Evolutionary conservation across 176 grass and related monocot genomes (phyloP), one percentile per base, ranked within the genome.

Genomic region (Juncus inflexus): DNA sequence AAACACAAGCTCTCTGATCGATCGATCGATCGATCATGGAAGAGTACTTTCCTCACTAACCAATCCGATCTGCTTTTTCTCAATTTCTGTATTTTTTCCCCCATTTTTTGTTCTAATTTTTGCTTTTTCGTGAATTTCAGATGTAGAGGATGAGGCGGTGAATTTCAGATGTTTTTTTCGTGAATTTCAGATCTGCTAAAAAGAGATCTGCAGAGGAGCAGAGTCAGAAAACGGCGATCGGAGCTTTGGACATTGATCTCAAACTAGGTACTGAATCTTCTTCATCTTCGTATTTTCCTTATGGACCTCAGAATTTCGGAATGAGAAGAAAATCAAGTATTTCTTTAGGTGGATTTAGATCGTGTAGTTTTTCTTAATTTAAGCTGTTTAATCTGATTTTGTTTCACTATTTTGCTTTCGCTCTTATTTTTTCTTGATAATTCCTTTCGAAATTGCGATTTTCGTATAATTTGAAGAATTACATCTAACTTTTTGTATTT

Each of bases 151-250:
- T 64, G 83, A 79, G 51, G 78, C 90, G 45, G 60, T 78, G 19
- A 28, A 28, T 28, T 28, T 28, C 19, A 28, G 19, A 28, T 28
- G 19, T 28, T 28, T 28, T 28, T 28, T 28, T 28, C 19, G 19
- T 28, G 19, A 28, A 28, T 28, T 28, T 28, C 19, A 28, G 19
- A 28, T 28, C 19, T 28, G 19, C 19, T 28, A 28, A 28, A 6
- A 95, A 86, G 80, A 74, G 83, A 58, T 90, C 86, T 5, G 83
- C 72, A 35, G 90, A 95, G 71, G 83, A 95, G 83, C 80, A 95
- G 83, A 79, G 73, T 80, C 86, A 95, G 77, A 74, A 52, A 42
- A 90, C 86, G 37, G 65, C 71, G 40, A 90, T 95, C 52, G 78
- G 64, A 16, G 65, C 80, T 61, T 60, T 90, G 50, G 64, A 77